Base-by-base conservation (phyloP, 768 basidiomycete genomes). In the Collybia sp. region DNA sequence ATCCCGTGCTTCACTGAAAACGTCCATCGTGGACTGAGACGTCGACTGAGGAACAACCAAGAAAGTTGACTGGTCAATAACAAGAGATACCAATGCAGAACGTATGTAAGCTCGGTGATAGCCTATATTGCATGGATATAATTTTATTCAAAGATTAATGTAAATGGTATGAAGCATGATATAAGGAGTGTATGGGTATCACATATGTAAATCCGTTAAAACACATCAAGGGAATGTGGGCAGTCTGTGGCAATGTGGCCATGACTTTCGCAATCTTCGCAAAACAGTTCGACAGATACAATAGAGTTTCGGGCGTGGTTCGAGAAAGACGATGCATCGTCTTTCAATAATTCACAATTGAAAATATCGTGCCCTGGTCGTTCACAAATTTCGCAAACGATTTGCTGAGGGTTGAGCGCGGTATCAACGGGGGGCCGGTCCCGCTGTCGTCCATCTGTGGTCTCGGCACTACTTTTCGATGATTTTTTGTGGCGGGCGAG, bases 331-430 rank as follows among this genome's bases (percentile, higher is more conserved):
- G 68, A 56, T 18, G 59, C 56, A 32, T 80, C 82, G 30, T 79
- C 81, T 56, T 79, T 80, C 48, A 91, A 71, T 41, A 89, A 74
- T 48, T 83, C 81, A 60, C 92, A 93, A 33, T 77, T 83, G 63
- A 92, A 90, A 40, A 93, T 84, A 56, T 93, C 90, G 58, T 94
- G 92, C 2, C 87, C 90, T 0, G 81, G 80, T 52, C 78, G 74
- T 61, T 91, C 89, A 66, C 91, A 93, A 38, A 93, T 85, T 61
- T 94, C 92, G 66, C 92, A 94, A 3, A 84, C 73, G 30, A 71
- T 68, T 46, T 71, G 68, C n/a, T 49, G 51, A 18, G 55, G 48
- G 16, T 60, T 61, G 46, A 52, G 57, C 30, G 56, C 49, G 33
- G 56, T 61, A 31, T 54, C 58, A 36, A 54, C 57, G 12, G 60